Conservation (phyloP, 345 rosid genomes). For the Citrus sp. region DNA sequence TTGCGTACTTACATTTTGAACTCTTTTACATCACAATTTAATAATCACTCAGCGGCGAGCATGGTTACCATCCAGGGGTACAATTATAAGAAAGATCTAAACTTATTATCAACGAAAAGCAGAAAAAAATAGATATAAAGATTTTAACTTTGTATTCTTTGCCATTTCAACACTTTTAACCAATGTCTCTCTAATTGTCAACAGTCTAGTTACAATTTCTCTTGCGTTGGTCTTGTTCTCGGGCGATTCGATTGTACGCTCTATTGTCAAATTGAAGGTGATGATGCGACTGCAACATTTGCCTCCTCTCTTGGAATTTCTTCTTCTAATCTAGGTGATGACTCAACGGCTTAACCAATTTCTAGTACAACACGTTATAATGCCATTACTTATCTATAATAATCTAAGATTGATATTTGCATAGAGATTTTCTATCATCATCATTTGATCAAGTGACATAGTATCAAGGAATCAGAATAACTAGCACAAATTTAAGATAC, state of each 20-base stretch:
- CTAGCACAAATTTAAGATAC: background rate
- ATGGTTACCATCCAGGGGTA: too few species aligned
- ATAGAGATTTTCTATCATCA: background rate
- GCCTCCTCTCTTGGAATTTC: slow-evolving; percentile 54
- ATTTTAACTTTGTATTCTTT: too few species aligned
- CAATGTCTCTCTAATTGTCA: too few species aligned
- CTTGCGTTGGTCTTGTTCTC: too few species aligned
- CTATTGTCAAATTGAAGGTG: background rate
- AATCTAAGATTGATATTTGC: background rate
- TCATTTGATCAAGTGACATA: background rate
- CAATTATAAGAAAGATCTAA: too few species aligned
- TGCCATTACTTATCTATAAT: background rate
- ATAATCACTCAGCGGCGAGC: too few species aligned
- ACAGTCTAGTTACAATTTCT: too few species aligned
- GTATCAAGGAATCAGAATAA: background rate
- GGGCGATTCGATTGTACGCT: too few species aligned
- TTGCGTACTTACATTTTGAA: background rate
- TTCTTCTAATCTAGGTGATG: slow-evolving; percentile 39
- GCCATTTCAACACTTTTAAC: too few species aligned
- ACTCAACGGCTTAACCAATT: slow-evolving; percentile 2
- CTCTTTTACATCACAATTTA: too few species aligned
- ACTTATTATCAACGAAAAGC: too few species aligned
- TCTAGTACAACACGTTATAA: background rate
- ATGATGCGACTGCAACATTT: slow-evolving; percentile 44
- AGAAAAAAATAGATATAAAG: too few species aligned